Evolutionary conservation across 257 asterid genomes (phyloP).

Genomic region (Perilla frutescens): DNA sequence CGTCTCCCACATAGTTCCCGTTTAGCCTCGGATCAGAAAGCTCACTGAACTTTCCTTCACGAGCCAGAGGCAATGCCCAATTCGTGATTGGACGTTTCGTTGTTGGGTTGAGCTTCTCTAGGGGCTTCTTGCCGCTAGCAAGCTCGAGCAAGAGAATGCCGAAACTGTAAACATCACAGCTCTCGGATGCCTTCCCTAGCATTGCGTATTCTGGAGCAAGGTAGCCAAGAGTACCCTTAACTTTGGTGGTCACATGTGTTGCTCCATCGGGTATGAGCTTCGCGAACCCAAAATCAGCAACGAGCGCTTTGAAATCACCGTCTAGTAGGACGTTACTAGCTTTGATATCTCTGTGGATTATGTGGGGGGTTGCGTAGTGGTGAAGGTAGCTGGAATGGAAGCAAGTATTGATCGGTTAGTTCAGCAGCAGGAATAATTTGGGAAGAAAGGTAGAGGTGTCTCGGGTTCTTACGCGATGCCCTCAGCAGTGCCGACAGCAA

Average conservation of each 20-base stretch:
- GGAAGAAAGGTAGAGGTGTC: not conserved
- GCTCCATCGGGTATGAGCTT: conserved; percentile 83
- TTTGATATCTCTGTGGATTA: conserved; percentile 84
- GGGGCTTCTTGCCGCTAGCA: conserved; percentile 83
- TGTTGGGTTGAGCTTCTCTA: conserved; percentile 55
- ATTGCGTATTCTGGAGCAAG: conserved; percentile 89
- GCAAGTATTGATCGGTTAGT: conserved; percentile 24
- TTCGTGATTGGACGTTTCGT: conserved; percentile 58
- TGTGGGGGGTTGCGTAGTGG: conserved; percentile 79
- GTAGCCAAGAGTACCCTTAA: conserved; percentile 85
- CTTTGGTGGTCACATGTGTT: conserved; percentile 78
- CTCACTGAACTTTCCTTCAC: conserved; percentile 61
- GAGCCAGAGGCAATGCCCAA: conserved; percentile 77
- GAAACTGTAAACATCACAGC: conserved; percentile 86
- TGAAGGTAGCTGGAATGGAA: conserved; percentile 68
- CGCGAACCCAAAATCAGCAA: conserved; percentile 88
- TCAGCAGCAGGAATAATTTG: not conserved
- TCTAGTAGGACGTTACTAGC: conserved; percentile 85
- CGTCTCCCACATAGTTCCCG: conserved; percentile 68
- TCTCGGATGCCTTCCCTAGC: conserved; percentile 81
- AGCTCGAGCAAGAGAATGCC: conserved; percentile 91
- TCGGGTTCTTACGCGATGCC: conserved; percentile 69
- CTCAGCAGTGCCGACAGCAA: conserved; percentile 84
- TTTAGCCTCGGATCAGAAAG: conserved; percentile 65
- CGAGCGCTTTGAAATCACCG: conserved; percentile 67